Evolutionary conservation across 2,329 filamentous ascomycete genomes (phyloP).

Genomic region (Aurifilum marmelostoma): DNA sequence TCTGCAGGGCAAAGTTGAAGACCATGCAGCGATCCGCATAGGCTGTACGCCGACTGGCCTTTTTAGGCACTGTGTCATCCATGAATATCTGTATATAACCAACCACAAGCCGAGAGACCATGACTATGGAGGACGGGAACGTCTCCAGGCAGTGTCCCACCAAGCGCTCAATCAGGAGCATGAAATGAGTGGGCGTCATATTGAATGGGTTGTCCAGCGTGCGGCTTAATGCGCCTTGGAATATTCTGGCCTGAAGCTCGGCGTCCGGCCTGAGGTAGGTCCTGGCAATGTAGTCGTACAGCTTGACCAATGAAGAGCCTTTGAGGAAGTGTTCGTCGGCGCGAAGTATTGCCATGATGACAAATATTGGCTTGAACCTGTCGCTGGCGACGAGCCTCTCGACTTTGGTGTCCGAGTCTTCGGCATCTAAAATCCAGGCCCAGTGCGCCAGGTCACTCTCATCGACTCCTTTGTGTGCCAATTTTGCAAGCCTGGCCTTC

Average conservation of each 20-base stretch:
- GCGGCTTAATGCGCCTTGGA: constrained; percentile 30
- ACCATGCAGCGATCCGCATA: constrained; percentile 40
- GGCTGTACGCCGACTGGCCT: constrained; percentile 27
- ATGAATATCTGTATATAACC: constrained; percentile 34
- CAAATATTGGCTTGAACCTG: constrained; percentile 44
- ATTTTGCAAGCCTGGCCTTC: constrained; percentile 37
- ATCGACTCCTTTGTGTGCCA: constrained; percentile 40
- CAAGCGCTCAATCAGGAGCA: constrained; percentile 34
- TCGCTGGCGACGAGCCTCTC: constrained; percentile 41
- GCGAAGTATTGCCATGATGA: constrained; percentile 43
- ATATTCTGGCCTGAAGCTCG: constrained; percentile 22
- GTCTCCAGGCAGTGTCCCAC: constrained; percentile 35
- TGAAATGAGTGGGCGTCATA: constrained; percentile 34
- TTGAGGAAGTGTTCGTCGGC: constrained; percentile 39
- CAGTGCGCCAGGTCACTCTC: constrained; percentile 43
- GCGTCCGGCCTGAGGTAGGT: constrained; percentile 30
- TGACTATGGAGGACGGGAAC: constrained; percentile 38
- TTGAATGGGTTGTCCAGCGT: constrained; percentile 32
- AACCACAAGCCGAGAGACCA: constrained; percentile 35
- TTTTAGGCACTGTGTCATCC: constrained; percentile 10
- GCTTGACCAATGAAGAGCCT: constrained; percentile 35
- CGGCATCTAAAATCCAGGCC: constrained; percentile 45
- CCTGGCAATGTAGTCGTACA: constrained; percentile 41
- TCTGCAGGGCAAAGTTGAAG: constrained; percentile 46
- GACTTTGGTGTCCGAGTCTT: constrained; percentile 41